Conservation (phyloP, 805 yeast species). For the Wickerhamiella galacta region DNA sequence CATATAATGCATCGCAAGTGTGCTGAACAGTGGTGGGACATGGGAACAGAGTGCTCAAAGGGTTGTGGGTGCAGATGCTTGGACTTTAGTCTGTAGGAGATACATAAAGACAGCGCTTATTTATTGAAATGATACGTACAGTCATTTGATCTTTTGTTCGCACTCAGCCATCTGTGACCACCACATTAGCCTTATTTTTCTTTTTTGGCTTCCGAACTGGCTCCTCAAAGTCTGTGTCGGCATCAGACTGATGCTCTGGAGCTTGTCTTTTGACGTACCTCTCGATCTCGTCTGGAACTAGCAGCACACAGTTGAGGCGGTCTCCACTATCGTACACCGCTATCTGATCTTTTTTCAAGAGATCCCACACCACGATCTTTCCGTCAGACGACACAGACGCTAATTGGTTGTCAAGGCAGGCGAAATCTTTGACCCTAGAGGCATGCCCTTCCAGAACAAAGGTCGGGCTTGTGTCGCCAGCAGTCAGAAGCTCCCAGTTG, state of each 20-base stretch:
- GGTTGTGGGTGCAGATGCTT: conserved; percentile 73
- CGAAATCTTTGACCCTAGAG: conserved; percentile 66
- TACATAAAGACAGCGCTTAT: no score
- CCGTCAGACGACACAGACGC: conserved; percentile 88
- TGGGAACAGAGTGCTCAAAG: conserved; percentile 47
- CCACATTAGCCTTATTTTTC: conserved; percentile 17
- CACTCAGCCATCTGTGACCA: conserved; percentile 6
- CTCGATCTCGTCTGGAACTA: conserved; percentile 59
- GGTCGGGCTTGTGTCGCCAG: conserved; percentile 19
- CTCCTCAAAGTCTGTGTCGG: conserved; percentile 16
- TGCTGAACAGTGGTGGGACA: conserved; percentile 65
- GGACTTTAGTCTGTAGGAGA: no score
- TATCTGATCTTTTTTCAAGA: conserved; percentile 49
- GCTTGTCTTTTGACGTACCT: conserved; percentile 46
- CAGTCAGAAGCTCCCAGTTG: conserved; percentile 14
- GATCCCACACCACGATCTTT: conserved; percentile 79
- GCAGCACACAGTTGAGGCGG: conserved; percentile 69
- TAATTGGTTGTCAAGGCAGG: conserved; percentile 35
- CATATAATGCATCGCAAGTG: conserved; percentile 69
- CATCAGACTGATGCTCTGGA: conserved; percentile 64
- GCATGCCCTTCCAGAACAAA: conserved; percentile 66
- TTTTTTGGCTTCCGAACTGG: conserved; percentile 9
- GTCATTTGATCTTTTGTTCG: background rate
- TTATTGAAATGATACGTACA: background rate
- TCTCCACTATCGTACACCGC: conserved; percentile 88